Evolutionary conservation across 371 early-diverging fungal species (phyloP), one percentile per base, ranked within the genome.

Genomic region (Mucor indicus): DNA sequence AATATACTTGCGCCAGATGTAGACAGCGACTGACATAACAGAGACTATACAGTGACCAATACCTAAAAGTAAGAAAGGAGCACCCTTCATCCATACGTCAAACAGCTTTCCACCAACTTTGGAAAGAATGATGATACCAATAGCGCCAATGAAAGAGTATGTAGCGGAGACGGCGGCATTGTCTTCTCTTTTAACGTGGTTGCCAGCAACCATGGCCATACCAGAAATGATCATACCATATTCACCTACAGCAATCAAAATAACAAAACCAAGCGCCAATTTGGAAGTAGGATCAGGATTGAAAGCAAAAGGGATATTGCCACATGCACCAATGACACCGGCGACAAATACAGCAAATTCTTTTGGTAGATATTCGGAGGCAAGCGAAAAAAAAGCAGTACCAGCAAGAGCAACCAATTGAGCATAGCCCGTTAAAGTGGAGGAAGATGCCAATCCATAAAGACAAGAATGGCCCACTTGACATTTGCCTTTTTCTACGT

Each of bases 161-260:
- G 82, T 72, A 10, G 90, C 90, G 0, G 90, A 83, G 0, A 89
- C 81, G 38, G 71, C 64, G 8, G 90, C 92, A 25, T 83, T 72
- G 20, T 76, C 61, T 25, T 74, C 64, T 13, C 56, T 51, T 2
- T 81, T 71, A 6, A 87, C 62, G 41, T 67, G 56, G n/a, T 61
- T 41, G 0, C 76, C 75, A 31, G 80, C 78, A 32, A 83, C 77
- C 42, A 90, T 66, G 0, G 84, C 68, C 69, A 91, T 75, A 8
- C 82, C 79, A 1, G 82, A 75, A 33, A 88, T 79, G 33, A 91
- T 86, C 74, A 88, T 79, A 46, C 73, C 92, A 48, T 86, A 86
- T 60, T 89, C 81, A 16, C 85, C 87, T 32, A 85, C 52, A 5
- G 89, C 90, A 22, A 85, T 60, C 31, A 91, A 49, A 15, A 66